Base-by-base conservation (phyloP, 129 eudicot species). In the Heracleum sosnowskyi region DNA sequence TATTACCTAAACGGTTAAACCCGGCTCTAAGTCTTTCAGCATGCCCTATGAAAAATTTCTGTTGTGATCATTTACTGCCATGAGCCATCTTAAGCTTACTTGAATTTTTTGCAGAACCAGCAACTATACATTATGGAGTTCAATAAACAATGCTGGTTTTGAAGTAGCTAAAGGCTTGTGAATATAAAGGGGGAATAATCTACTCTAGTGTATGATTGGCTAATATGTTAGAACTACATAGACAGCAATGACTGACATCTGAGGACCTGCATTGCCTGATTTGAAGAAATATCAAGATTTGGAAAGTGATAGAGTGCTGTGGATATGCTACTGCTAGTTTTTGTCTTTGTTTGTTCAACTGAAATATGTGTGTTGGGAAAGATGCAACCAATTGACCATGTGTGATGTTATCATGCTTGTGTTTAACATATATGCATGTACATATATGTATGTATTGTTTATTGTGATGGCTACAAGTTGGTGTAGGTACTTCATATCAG, bases 111-210 rank as follows among this genome's bases (percentile, higher is more conserved):
- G 82, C 78, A 82, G 79, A 82, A 78, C 74, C 69, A 83, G 76
- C 78, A 62, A 77, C 77, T 26, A 44, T 73, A 45, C 39, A 33
- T 66, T 4, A 31, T 39, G 53, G 82, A 28, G 77, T 77, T 77
- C 69, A 63, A 69, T 31, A 41, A 69, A 22, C 42, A 7, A n/a
- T 79, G 51, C 73, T 82, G 83, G 70, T 71, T 79, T 71, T 75
- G 84, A 45, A 57, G 73, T 68, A 80, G 82, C 77, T 39, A 79
- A 80, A 86, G 79, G 80, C 78, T 81, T 81, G 84, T 81, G 78
- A 81, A 69, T 81, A 76, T 69, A 35, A 47, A 66, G 64, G 44
- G 83, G 60, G 33, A 60, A 41, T 77, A 60, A 41, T 77, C 78
- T 77, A 73, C 55, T 53, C 66, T 82, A 82, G 85, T 70, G 68